Conservation (phyloP, 2,329 filamentous ascomycete species). For the Grosmannia penicillata region DNA sequence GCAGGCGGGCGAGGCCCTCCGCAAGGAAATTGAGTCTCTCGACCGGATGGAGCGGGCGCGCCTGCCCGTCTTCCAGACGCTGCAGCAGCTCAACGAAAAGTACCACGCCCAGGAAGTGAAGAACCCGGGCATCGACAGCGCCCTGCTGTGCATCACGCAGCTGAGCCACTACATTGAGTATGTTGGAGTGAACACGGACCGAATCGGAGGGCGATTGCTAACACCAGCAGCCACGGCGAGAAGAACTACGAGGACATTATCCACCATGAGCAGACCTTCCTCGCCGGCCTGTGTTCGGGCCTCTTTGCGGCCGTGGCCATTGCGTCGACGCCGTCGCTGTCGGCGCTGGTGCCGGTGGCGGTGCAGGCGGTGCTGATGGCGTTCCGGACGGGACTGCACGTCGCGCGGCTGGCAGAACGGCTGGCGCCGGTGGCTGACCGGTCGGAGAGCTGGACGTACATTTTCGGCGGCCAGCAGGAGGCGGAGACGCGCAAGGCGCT, state of each 20-base stretch:
- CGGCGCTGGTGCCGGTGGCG: slow-evolving; percentile 45
- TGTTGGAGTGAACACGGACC: no score
- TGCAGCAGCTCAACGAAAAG: slow-evolving; percentile 49
- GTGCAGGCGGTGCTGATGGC: slow-evolving; percentile 50
- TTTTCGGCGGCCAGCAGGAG: slow-evolving; percentile 42
- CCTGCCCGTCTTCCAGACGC: slow-evolving; percentile 46
- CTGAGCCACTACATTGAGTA: slow-evolving; percentile 56
- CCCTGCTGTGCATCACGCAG: slow-evolving; percentile 49
- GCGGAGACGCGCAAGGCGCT: slow-evolving; percentile 33
- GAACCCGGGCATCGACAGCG: slow-evolving; percentile 49
- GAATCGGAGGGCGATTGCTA: no score
- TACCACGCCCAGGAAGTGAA: slow-evolving; percentile 44
- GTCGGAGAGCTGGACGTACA: slow-evolving; percentile 51
- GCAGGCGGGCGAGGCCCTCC: slow-evolving; percentile 39
- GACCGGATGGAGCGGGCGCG: slow-evolving; percentile 39
- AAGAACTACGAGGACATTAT: slow-evolving; percentile 40
- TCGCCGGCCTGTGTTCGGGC: slow-evolving; percentile 54
- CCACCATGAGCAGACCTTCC: slow-evolving; percentile 31
- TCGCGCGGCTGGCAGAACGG: slow-evolving; percentile 32
- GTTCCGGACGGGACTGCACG: slow-evolving; percentile 48
- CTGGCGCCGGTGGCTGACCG: slow-evolving; percentile 23
- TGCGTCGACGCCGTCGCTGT: slow-evolving; percentile 46
- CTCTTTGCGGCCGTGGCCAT: slow-evolving; percentile 56
- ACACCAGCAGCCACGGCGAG: slow-evolving; percentile 28
- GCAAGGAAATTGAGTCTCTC: slow-evolving; percentile 43